These are phyloP conservation scores for Daldinia vernicosa DNA, from an alignment of 495 filamentous ascomycete species.

Conservation along the genomic window DNA sequence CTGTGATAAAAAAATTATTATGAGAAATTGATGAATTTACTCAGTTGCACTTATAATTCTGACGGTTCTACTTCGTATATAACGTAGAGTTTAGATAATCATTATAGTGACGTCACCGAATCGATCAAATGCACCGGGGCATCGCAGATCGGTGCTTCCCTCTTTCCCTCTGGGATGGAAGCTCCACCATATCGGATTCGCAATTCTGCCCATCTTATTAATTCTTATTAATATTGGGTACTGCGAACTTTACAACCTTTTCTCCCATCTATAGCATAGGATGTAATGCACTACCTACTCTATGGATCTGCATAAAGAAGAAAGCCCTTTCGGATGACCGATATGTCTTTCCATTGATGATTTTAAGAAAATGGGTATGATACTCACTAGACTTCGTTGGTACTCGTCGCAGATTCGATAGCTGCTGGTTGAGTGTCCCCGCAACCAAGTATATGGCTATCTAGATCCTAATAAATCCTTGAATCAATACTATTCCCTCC, in stretches of 20 bases:
- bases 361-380: too few species aligned
- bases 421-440: too few species aligned
- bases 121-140: not conserved
- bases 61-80: not conserved
- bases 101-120: slow-evolving; percentile 39
- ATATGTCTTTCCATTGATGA: too few species aligned
- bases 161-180: not conserved
- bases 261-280: not conserved
- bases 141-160: not conserved
- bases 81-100: slow-evolving; percentile 7
- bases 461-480: too few species aligned
- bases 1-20: too few species aligned
- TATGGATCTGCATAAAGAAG: not conserved
- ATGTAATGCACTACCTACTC: not conserved
- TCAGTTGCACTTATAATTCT: slow-evolving; percentile 7
- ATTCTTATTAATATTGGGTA: too few species aligned
- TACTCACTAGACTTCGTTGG: too few species aligned
- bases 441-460: too few species aligned
- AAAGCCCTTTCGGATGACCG: not conserved
- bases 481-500: too few species aligned
- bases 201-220: not conserved
- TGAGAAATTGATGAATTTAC: too few species aligned
- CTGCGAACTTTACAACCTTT: not conserved
- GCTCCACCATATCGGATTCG: slow-evolving; percentile 14
- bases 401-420: too few species aligned